Evolutionary conservation across 2,329 filamentous ascomycete species (phyloP), one percentile per base, ranked within the genome.

Genomic region (Colletotrichum eremochloae): DNA sequence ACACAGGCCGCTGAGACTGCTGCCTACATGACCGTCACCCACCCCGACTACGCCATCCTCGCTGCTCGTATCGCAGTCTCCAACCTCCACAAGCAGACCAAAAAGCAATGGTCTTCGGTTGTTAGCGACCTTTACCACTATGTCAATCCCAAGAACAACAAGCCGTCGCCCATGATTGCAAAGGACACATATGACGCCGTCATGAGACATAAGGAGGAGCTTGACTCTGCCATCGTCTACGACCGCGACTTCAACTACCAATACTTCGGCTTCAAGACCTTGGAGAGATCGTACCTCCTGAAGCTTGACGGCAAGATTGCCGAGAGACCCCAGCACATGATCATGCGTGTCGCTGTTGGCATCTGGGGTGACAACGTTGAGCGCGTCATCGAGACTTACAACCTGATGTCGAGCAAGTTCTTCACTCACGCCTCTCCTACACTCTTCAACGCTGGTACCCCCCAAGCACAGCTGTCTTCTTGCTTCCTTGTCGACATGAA

Each of bases 161-260:
- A 88, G 77, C 81, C 88, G 9, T 96, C 95, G 63, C 96, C 96
- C 69, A 99, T 99, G 96, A 98, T 99, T 80, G 95, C 96, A 55
- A 86, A 96, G 80, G 87, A 93, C 77, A 97, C 93, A 60, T 97
- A 97, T 82, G 94, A 98, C 78, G 94, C 91, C 75, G 93, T 99
- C 76, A 96, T 97, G 93, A 94, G 93, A 80, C 95, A 99, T 84
- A 95, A 94, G 79, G 96, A 97, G 68, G 96, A 99, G 85, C 90
- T 99, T 70, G 97, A 99, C 88, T 98, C 96, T 55, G 96, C 96
- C 79, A 98, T 99, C 82, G 96, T 99, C 79, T 99, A 98, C 80
- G 96, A 99, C 86, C 93, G 96, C 77, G 96, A 99, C 82, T 99
- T 99, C 90, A 98, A 98, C 90, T 99, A 99, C 88, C 96, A 99